Evolutionary conservation across 2,329 filamentous ascomycete species (phyloP), one percentile per base, ranked within the genome.

Genomic region (Fusarium subglutinans): DNA sequence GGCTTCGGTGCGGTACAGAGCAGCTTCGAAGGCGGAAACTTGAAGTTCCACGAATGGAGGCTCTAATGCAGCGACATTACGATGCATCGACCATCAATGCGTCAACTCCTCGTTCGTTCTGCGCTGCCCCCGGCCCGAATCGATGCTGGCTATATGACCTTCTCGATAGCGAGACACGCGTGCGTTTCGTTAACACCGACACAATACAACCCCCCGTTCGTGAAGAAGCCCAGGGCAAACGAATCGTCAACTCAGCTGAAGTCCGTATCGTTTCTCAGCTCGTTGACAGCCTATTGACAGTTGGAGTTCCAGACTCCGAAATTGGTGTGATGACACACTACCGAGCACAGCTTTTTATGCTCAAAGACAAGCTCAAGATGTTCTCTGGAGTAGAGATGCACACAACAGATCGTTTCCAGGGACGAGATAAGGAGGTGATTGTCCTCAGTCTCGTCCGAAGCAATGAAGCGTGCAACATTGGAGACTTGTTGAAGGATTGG

Each of bases 301-400:
- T 91, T 3, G 96, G 96, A 33, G 89, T 98, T 2, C 85, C 93
- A 0, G 88, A 93, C 1, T 84, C 86, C 1, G 93, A 96, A 59
- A 95, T 99, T 64, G 96, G 96, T 53, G 93, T 99, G 75, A 98
- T 99, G 85, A 98, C 96, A 22, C 95, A 98, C 82, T 99, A 99
- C 83, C 93, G 96, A 66, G 95, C 93, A 11, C 96, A 99, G 82
- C 90, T 99, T 4, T 91, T 94, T 0, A 86, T 98, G 6, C 87
- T 99, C 3, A 93, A 94, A 73, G 90, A 95, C 69, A 87, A 87
- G 17, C 89, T 98, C 40, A 89, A 90, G 38, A 85, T 84, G 47
- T 83, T 87, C 76, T 65, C 86, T 1, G 89, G 89, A 5, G 91
- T 99, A 4, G 96, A 99, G 83, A 95, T 98, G 88, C 95, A 99